Evolutionary conservation across 169 alveolate species (phyloP).

Genomic region (Theileria orientalis): DNA sequence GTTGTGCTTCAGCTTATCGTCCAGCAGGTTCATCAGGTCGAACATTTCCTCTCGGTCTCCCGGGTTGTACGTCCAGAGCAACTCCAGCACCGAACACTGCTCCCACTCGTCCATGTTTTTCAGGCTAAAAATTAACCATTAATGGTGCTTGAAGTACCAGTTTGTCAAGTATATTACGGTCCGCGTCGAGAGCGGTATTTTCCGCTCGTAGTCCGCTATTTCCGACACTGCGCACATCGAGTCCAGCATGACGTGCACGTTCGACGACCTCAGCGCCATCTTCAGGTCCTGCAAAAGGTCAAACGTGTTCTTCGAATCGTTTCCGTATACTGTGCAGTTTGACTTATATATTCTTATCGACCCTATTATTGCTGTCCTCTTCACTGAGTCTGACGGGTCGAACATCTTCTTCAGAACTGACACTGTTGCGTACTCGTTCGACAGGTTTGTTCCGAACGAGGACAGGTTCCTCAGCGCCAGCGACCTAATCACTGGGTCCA

Average conservation of each 20-base stretch:
- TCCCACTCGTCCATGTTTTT: slow-evolving; percentile 95
- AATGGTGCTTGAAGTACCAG: slow-evolving; percentile 2
- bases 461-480: slow-evolving; percentile 96
- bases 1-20: slow-evolving; percentile 91
- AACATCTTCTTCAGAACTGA: slow-evolving; percentile 37
- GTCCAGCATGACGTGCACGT: slow-evolving; percentile 57
- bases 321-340: slow-evolving; percentile 27
- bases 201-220: slow-evolving; percentile 27
- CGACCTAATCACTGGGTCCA: slow-evolving; percentile 96
- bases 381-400: slow-evolving; percentile 60
- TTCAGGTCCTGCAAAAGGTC: slow-evolving; percentile 22
- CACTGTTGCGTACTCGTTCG: slow-evolving; percentile 48
- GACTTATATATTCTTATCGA: slow-evolving; percentile 42
- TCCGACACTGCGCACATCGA: slow-evolving; percentile 48
- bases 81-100: slow-evolving; percentile 88
- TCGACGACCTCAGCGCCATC: slow-evolving; percentile 45
- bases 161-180: slow-evolving; percentile 45
- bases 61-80: slow-evolving; percentile 88
- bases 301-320: slow-evolving; percentile 7
- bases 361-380: slow-evolving; percentile 63
- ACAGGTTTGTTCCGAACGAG: slow-evolving; percentile 85
- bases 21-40: slow-evolving; percentile 95
- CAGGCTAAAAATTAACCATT: slow-evolving; percentile 11
- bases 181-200: slow-evolving; percentile 21
- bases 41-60: slow-evolving; percentile 91